These are phyloP conservation scores for Annulohypoxylon maeteangense DNA, from an alignment of 495 filamentous ascomycete genomes.

Conservation along the genomic window DNA sequence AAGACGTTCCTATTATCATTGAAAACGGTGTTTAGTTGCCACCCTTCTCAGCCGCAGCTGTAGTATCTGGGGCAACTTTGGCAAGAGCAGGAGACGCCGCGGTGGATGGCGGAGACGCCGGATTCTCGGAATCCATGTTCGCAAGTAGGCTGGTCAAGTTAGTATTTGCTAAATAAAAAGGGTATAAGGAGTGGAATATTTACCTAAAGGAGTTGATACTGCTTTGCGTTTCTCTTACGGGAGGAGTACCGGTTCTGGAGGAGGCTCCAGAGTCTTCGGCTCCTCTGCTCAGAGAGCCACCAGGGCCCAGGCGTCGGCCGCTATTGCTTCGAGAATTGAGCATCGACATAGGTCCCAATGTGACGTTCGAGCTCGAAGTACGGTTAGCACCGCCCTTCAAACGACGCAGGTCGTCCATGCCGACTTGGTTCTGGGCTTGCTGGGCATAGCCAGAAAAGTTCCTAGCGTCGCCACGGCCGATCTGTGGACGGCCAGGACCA, in stretches of 20 bases:
- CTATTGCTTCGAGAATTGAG: conserved; percentile 84
- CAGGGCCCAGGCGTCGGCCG: conserved; percentile 80
- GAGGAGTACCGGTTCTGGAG: conserved; percentile 88
- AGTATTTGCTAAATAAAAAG: conserved; percentile 41
- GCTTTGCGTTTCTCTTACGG: conserved; percentile 74
- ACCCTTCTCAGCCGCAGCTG: conserved; percentile 56
- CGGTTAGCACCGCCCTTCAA: conserved; percentile 69
- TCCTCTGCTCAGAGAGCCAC: conserved; percentile 72
- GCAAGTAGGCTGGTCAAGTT: conserved; percentile 57
- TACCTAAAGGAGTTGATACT: conserved; percentile 92
- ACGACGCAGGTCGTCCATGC: conserved; percentile 87
- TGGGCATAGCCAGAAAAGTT: conserved; percentile 76
- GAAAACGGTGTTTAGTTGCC: conserved; percentile 47
- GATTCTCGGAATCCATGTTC: conserved; percentile 63
- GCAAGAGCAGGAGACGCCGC: conserved; percentile 67
- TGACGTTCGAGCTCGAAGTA: conserved; percentile 68
- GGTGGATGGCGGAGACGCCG: conserved; percentile 71
- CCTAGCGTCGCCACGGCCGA: conserved; percentile 87
- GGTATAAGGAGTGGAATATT: conserved; percentile 46
- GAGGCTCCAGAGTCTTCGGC: conserved; percentile 79
- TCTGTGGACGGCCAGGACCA: conserved; percentile 63
- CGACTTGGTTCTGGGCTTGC: conserved; percentile 78
- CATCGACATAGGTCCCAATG: conserved; percentile 82
- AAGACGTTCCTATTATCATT: conserved; percentile 45
- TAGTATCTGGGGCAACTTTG: conserved; percentile 71